Evolutionary conservation across 2,329 filamentous ascomycete species (phyloP).

Genomic region (Penicillium sp.): DNA sequence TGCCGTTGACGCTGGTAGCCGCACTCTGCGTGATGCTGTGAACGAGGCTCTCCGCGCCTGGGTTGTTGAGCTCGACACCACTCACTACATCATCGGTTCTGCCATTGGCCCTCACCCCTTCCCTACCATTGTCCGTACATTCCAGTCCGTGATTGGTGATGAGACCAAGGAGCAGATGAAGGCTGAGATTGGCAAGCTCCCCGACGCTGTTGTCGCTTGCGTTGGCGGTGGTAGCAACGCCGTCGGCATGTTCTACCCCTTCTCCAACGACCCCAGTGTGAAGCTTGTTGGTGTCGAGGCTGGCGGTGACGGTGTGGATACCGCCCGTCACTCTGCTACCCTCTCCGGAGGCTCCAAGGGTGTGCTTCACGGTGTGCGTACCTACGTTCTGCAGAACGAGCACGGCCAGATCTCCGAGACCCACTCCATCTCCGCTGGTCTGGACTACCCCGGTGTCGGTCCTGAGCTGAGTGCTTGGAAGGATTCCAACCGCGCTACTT

Average conservation of each 20-base stretch:
- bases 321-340: conserved; percentile 82
- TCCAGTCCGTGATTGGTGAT: conserved; percentile 94
- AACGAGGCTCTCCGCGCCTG: conserved; percentile 94
- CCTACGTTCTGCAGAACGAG: conserved; percentile 90
- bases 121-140: conserved; percentile 95
- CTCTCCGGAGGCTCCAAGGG: conserved; percentile 85
- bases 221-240: conserved; percentile 96
- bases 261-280: conserved; percentile 80
- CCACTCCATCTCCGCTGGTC: conserved; percentile 92
- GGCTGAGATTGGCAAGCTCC: conserved; percentile 81
- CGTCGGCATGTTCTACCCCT: conserved; percentile 97
- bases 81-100: conserved; percentile 97
- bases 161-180: conserved; percentile 94
- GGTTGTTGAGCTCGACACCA: conserved; percentile 90
- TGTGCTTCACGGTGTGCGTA: conserved; percentile 92
- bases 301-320: conserved; percentile 89
- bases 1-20: conserved; percentile 86
- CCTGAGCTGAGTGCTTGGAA: conserved; percentile 94
- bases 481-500: conserved; percentile 82
- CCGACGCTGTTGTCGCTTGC: conserved; percentile 94
- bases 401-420: conserved; percentile 94
- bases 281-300: conserved; percentile 94
- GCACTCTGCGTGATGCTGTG: conserved; percentile 82
- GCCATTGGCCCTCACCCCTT: conserved; percentile 98
- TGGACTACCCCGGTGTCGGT: conserved; percentile 96